A percentile compares a stretch with the other conserved stretches of the same genome.
These are phyloP conservation scores for Saturnispora quitensis DNA, from an alignment of 805 yeast species.

Conservation along the genomic window DNA sequence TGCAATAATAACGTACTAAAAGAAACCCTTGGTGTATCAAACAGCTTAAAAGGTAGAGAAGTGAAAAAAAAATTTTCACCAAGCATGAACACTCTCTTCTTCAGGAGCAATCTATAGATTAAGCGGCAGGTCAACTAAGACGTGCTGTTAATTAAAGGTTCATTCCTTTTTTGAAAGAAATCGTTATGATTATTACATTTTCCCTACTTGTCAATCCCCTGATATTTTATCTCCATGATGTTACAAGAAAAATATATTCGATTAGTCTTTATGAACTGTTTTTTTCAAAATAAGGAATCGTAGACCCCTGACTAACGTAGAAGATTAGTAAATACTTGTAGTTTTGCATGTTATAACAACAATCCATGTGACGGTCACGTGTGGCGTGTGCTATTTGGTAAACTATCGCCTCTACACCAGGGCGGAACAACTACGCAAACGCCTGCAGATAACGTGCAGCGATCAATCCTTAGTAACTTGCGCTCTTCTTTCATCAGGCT, in stretches of 20 bases:
- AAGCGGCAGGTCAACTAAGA: neutral
- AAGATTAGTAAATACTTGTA: too few relatives aligned
- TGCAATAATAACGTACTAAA: neutral
- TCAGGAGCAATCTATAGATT: neutral
- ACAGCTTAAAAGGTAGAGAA: neutral
- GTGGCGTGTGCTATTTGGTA: too few relatives aligned
- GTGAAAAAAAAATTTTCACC: neutral
- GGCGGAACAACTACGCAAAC: too few relatives aligned
- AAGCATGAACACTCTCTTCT: neutral
- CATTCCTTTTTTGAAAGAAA: neutral
- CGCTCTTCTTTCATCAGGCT: too few relatives aligned
- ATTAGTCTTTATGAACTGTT: slow-evolving; percentile 9
- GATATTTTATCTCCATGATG: slow-evolving; percentile 4
- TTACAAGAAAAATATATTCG: slow-evolving; percentile 9
- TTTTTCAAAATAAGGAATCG: neutral
- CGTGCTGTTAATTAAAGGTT: neutral
- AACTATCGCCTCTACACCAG: too few relatives aligned
- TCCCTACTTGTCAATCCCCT: slow-evolving; percentile 9
- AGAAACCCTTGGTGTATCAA: neutral
- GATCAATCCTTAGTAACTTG: too few relatives aligned
- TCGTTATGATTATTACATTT: slow-evolving; percentile 5
- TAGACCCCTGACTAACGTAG: too few relatives aligned
- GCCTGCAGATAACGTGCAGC: too few relatives aligned
- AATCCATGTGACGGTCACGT: too few relatives aligned
- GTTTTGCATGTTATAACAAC: too few relatives aligned